Evolutionary conservation across 1,284 basidiomycete species (phyloP).

Genomic region (Papiliotrema fonsecae): DNA sequence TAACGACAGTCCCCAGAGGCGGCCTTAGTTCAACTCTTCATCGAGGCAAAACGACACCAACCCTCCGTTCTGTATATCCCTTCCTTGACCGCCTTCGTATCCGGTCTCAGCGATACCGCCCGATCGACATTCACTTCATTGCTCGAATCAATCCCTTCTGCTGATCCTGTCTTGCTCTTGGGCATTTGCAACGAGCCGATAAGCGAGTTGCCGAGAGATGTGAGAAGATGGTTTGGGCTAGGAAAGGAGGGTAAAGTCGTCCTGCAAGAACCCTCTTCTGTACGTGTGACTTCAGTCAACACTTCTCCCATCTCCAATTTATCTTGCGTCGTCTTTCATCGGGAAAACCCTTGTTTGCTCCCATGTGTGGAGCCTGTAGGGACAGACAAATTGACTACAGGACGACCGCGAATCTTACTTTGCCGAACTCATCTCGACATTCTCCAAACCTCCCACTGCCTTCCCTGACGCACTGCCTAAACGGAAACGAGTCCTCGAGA

Average conservation of each 20-base stretch:
- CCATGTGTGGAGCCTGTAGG: neutral
- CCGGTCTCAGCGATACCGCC: conserved; percentile 76
- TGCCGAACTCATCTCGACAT: conserved; percentile 61
- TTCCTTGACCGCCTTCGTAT: conserved; percentile 78
- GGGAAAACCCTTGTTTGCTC: no score
- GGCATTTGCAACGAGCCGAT: conserved; percentile 79
- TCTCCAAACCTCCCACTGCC: conserved; percentile 70
- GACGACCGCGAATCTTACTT: conserved; percentile 75
- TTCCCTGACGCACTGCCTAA: conserved; percentile 88
- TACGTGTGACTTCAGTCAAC: conserved; percentile 26
- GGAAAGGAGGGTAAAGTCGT: conserved; percentile 69
- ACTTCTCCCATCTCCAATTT: no score
- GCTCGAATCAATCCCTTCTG: conserved; percentile 82
- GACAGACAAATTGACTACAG: conserved; percentile 8
- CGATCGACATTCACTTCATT: conserved; percentile 81
- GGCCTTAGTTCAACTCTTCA: conserved; percentile 90
- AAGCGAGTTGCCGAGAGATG: conserved; percentile 69
- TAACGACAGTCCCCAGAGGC: conserved; percentile 73
- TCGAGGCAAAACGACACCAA: conserved; percentile 95
- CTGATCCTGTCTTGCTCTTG: conserved; percentile 86
- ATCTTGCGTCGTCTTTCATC: no score
- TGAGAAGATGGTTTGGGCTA: conserved; percentile 85
- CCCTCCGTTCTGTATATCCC: conserved; percentile 95
- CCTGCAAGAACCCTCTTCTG: conserved; percentile 54
- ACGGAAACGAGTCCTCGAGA: conserved; percentile 77